Percentiles rank a stretch among this genome's conserved stretches.
phyloP scores from a whole-genome alignment of 2,329 filamentous ascomycete genomes.

The Hypomyces perniciosus region DNA sequence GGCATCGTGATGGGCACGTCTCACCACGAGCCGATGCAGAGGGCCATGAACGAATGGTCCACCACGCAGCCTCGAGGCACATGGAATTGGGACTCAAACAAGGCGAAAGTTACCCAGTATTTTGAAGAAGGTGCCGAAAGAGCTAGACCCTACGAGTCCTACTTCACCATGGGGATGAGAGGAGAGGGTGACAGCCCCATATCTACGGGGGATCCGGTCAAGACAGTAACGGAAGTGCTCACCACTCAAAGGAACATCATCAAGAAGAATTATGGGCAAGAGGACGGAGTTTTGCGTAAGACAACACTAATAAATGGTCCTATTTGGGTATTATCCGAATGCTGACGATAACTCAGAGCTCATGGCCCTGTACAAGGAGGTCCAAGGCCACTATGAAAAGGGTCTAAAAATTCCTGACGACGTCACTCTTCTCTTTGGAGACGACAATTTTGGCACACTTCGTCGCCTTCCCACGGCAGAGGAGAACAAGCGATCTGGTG shows the following conservation, averaged over 20 bases:
- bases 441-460: conserved; percentile 58
- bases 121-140: conserved; percentile 51
- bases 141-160: conserved; percentile 50
- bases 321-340: too few relatives aligned
- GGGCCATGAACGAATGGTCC: conserved; percentile 46
- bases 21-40: conserved; percentile 61
- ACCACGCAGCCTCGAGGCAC: conserved; percentile 37
- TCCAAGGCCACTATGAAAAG: conserved; percentile 55
- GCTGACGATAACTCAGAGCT: conserved; percentile 38
- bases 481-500: conserved; percentile 47
- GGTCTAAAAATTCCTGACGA: conserved; percentile 55
- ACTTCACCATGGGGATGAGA: conserved; percentile 55
- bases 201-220: conserved; percentile 43
- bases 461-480: conserved; percentile 48
- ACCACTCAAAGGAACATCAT: conserved; percentile 49
- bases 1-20: conserved; percentile 59
- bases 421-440: conserved; percentile 55
- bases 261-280: conserved; percentile 41
- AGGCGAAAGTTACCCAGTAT: conserved; percentile 47
- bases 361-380: conserved; percentile 61
- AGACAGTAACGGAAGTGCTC: conserved; percentile 48
- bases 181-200: conserved; percentile 52
- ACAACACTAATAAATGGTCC: conserved; percentile 11
- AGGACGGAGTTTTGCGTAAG: conserved; percentile 36
- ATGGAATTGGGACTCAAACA: conserved; percentile 57